These are phyloP conservation scores for Rugonectria rugulosa DNA, from an alignment of 2,329 filamentous ascomycete genomes.

Conservation along the genomic window DNA sequence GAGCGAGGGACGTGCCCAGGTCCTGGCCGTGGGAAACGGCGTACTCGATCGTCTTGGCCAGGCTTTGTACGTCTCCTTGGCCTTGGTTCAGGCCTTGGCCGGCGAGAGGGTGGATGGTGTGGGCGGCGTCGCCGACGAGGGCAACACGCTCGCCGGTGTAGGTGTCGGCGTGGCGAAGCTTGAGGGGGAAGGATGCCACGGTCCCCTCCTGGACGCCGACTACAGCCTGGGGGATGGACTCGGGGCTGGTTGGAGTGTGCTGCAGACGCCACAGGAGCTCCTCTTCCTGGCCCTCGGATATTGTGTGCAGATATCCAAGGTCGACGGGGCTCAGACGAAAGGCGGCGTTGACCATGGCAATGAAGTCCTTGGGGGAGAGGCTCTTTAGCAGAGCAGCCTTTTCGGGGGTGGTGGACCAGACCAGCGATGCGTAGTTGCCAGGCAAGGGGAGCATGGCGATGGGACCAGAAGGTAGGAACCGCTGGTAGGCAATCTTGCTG, in stretches of 20 bases:
- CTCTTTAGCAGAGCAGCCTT: constrained; percentile 82
- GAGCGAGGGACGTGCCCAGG: constrained; percentile 77
- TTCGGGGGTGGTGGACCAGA: constrained; percentile 91
- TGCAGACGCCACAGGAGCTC: constrained; percentile 85
- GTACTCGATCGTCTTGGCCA: constrained; percentile 77
- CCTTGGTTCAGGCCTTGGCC: constrained; percentile 96
- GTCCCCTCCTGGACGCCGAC: constrained; percentile 78
- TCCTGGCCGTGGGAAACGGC: constrained; percentile 87
- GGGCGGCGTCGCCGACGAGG: constrained; percentile 91
- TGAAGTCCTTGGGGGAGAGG: constrained; percentile 75
- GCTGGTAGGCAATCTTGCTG: constrained; percentile 85
- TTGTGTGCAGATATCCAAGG: constrained; percentile 80
- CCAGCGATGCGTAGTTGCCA: constrained; percentile 81
- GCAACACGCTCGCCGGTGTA: constrained; percentile 92
- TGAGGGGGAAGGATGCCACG: constrained; percentile 89
- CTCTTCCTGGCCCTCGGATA: constrained; percentile 65
- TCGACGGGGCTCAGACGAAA: constrained; percentile 85
- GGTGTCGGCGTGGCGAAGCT: constrained; percentile 90
- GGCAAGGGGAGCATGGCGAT: constrained; percentile 92
- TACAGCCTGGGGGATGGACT: constrained; percentile 70
- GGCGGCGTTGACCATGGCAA: constrained; percentile 90
- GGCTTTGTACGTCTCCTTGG: constrained; percentile 83
- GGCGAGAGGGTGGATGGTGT: constrained; percentile 92
- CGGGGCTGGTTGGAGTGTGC: constrained; percentile 66
- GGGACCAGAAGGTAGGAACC: constrained; percentile 91